Conservation (phyloP, 2,329 filamentous ascomycete species). For the Stachybotrys echinatus region DNA sequence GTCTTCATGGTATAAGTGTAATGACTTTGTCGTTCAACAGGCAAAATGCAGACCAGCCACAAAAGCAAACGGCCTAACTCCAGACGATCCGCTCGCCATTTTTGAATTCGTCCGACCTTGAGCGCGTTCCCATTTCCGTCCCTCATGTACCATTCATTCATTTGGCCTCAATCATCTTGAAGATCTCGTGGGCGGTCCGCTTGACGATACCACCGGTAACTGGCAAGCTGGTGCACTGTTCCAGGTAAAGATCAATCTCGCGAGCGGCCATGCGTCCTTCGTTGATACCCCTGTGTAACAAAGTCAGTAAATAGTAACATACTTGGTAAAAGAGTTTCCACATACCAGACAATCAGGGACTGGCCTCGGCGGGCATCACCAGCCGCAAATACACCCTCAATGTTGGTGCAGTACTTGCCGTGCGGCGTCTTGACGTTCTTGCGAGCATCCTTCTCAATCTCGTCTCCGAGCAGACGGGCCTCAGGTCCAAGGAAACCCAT, state of each 20-base stretch:
- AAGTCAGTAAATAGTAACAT: slow-evolving; percentile 25
- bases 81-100: not conserved
- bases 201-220: slow-evolving; percentile 92
- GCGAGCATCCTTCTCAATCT: slow-evolving; percentile 83
- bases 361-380: slow-evolving; percentile 94
- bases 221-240: slow-evolving; percentile 72
- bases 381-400: slow-evolving; percentile 85
- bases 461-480: slow-evolving; percentile 78
- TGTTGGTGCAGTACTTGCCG: slow-evolving; percentile 83
- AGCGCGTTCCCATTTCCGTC: not conserved
- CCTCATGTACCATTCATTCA: not conserved
- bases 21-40: not conserved
- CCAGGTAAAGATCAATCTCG: slow-evolving; percentile 85
- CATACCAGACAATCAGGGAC: slow-evolving; percentile 91
- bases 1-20: not conserved
- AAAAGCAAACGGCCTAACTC: not conserved
- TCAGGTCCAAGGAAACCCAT: slow-evolving; percentile 98
- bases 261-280: slow-evolving; percentile 90
- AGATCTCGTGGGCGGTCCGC: slow-evolving; percentile 67
- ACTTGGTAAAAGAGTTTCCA: slow-evolving; percentile 9
- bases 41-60: too few relatives aligned
- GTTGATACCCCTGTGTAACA: slow-evolving; percentile 73
- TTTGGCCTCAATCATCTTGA: slow-evolving; percentile 26
- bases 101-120: not conserved
- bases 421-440: slow-evolving; percentile 95